These are phyloP conservation scores for Barnettozyma salicaria DNA, from an alignment of 805 yeast genomes.

Conservation along the genomic window DNA sequence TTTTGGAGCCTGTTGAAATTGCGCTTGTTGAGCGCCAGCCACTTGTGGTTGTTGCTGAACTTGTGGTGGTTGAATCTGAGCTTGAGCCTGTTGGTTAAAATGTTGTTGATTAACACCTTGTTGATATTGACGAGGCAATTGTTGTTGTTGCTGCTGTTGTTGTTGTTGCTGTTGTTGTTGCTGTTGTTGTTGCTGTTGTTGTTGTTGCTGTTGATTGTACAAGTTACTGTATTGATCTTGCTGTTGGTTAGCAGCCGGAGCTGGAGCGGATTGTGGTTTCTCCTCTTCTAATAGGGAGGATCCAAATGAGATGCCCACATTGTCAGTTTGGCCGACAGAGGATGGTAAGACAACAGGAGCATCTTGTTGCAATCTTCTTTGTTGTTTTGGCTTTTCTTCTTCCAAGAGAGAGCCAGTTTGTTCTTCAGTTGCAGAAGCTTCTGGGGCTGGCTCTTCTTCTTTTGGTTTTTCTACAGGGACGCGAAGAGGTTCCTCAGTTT, in stretches of 20 bases:
- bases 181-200: slow-evolving; percentile 7
- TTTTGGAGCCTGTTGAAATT: slow-evolving; percentile 22
- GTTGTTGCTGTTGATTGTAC: slow-evolving; percentile 7
- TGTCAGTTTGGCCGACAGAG: slow-evolving; percentile 27
- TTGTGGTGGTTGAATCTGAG: slow-evolving; percentile 15
- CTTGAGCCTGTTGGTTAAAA: slow-evolving; percentile 12
- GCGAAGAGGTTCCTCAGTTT: slow-evolving; percentile 21
- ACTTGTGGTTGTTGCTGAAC: slow-evolving; percentile 23
- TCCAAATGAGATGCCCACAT: slow-evolving; percentile 59
- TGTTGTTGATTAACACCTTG: slow-evolving; percentile 14
- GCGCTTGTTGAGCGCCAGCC: slow-evolving; percentile 10
- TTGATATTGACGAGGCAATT: slow-evolving; percentile 8
- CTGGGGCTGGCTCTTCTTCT: slow-evolving; percentile 13
- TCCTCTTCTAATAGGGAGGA: slow-evolving; percentile 41
- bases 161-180: slow-evolving; percentile 19
- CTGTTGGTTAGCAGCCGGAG: slow-evolving; percentile 17
- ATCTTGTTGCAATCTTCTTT: slow-evolving; percentile 35
- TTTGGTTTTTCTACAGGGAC: slow-evolving; percentile 19
- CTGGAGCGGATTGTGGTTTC: slow-evolving; percentile 12
- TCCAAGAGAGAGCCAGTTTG: slow-evolving; percentile 21
- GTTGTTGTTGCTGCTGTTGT: slow-evolving; percentile 17
- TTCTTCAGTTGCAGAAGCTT: slow-evolving; percentile 6
- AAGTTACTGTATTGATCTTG: slow-evolving; percentile 19
- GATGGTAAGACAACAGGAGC: slow-evolving; percentile 50
- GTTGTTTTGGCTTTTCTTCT: slow-evolving; percentile 26